Conservation (phyloP, 352 stramenopile species). For the Blastocystis sp. region DNA sequence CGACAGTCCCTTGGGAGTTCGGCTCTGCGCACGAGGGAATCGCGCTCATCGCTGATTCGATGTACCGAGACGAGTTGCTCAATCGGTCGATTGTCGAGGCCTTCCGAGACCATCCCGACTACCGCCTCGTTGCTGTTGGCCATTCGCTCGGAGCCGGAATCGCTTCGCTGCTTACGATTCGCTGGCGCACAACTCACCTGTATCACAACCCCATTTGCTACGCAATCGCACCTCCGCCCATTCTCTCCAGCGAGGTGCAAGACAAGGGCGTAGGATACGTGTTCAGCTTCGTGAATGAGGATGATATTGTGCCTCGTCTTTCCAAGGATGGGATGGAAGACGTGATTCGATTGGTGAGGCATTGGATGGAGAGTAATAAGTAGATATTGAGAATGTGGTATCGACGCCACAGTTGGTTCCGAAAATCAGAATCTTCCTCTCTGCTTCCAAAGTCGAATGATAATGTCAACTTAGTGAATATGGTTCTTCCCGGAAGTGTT, state of each 20-base stretch:
- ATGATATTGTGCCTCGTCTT: constrained; percentile 45
- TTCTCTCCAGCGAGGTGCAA: background rate
- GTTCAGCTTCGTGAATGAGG: constrained; percentile 53
- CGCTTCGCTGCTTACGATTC: background rate
- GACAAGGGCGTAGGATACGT: constrained; percentile 47
- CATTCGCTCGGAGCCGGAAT: constrained; percentile 48
- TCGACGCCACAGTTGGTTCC: background rate
- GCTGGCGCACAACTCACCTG: background rate
- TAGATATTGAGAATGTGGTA: constrained; percentile 6
- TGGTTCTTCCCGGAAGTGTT: background rate
- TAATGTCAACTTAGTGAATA: background rate
- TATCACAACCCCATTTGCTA: constrained; percentile 2
- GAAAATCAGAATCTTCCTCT: background rate
- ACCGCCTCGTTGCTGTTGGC: background rate
- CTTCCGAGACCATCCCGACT: background rate
- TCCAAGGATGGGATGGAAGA: constrained; percentile 6
- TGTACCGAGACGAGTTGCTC: background rate
- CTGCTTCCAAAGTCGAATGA: background rate
- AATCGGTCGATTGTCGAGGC: background rate
- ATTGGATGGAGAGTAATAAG: background rate
- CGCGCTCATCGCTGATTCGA: constrained; percentile 37
- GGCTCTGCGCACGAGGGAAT: constrained; percentile 36
- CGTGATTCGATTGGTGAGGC: background rate
- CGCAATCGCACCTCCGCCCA: constrained; percentile 5
- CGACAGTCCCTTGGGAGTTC: background rate